phyloP scores from a whole-genome alignment of 2,329 filamentous ascomycete species.

The Fusarium heterosporum region DNA sequence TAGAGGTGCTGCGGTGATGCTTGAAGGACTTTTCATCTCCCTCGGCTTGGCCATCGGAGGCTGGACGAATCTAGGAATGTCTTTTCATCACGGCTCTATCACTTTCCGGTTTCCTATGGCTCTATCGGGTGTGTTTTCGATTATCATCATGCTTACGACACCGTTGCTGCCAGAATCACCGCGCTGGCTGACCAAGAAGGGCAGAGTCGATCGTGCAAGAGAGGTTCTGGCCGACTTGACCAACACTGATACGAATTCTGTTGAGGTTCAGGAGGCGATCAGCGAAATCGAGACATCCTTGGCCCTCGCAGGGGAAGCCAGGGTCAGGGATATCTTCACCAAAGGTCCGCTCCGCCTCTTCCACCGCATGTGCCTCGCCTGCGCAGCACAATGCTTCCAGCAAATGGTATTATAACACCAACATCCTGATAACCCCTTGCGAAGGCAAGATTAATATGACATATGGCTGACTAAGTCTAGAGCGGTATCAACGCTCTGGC shows the following conservation, averaged over 20 bases:
- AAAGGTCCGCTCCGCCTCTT: slow-evolving; percentile 5
- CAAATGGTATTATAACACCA: not conserved
- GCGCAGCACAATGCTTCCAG: slow-evolving; percentile 7
- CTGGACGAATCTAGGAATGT: slow-evolving; percentile 6
- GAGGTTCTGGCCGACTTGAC: not conserved
- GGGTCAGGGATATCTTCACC: slow-evolving; percentile 1
- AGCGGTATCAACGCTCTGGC: slow-evolving; percentile 5
- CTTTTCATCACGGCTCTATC: slow-evolving; percentile 3
- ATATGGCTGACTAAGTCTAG: no score
- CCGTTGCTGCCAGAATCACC: not conserved
- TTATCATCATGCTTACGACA: slow-evolving; percentile 6
- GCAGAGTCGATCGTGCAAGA: not conserved
- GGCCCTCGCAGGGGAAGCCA: slow-evolving; percentile 4
- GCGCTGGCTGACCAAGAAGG: slow-evolving; percentile 8
- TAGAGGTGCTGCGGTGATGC: slow-evolving; percentile 6
- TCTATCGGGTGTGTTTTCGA: not conserved
- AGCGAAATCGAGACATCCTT: not conserved
- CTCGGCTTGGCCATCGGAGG: not conserved
- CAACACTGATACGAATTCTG: not conserved
- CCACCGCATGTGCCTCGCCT: slow-evolving; percentile 4
- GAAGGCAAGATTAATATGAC: no score
- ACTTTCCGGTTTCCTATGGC: slow-evolving; percentile 7
- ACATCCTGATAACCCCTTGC: no score
- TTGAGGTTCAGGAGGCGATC: not conserved
- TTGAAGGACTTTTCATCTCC: slow-evolving; percentile 6